Evolutionary conservation across 179 eudicot genomes (phyloP).

Genomic region (Carnegiea gigantea): DNA sequence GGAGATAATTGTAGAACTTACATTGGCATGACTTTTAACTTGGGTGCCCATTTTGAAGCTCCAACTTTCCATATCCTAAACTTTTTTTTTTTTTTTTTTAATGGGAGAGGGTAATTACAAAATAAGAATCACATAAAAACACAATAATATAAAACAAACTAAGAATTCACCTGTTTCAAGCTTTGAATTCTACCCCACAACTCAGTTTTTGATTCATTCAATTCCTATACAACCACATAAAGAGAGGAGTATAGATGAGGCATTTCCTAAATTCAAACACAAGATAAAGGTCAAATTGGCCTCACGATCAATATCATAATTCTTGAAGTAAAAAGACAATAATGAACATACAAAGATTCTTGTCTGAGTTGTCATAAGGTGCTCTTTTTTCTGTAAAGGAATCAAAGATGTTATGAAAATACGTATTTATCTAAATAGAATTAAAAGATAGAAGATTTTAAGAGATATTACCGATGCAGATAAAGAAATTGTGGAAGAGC

Average conservation of each 20-base stretch:
- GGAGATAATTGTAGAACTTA: not conserved
- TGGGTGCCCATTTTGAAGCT: not conserved
- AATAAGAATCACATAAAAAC: not conserved
- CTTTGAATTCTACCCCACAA: not conserved
- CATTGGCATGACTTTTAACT: not conserved
- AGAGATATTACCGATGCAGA: not conserved
- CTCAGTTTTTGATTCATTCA: not conserved
- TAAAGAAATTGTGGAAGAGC: not conserved
- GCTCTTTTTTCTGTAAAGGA: not conserved
- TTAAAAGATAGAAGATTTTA: not conserved
- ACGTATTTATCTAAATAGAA: not conserved
- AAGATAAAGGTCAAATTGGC: too few relatives aligned
- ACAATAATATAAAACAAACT: not conserved
- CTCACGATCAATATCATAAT: not conserved
- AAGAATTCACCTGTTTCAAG: not conserved
- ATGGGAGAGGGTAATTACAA: too few relatives aligned
- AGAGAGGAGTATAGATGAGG: too few relatives aligned
- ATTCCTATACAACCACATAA: not conserved
- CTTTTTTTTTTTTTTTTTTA: not conserved
- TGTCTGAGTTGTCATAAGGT: not conserved
- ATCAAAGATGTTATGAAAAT: not conserved
- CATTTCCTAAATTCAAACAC: too few relatives aligned
- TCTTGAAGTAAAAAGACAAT: not conserved
- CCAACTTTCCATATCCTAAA: conserved; percentile 8
- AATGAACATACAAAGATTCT: not conserved